A percentile compares a stretch with the other conserved stretches of the same genome.
phyloP scores from a whole-genome alignment of 2,329 filamentous ascomycete species.

The Boeremia exigua region DNA sequence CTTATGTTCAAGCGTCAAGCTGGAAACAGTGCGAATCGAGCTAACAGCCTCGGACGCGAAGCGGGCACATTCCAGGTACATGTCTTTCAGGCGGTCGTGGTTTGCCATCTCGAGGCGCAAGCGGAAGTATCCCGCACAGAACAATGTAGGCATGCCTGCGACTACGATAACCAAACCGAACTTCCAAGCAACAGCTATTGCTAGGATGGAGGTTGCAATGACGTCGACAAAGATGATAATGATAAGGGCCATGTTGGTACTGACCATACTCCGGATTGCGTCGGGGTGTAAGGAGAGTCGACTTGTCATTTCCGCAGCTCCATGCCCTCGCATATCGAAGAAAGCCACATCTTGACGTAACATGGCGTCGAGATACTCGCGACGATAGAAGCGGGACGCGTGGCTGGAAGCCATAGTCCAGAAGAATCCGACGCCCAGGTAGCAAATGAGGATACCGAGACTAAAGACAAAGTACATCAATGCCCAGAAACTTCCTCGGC shows the following conservation, averaged over 20 bases:
- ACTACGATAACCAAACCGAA: background rate
- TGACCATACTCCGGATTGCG: background rate
- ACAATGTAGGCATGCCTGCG: background rate
- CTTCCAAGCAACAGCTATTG: background rate
- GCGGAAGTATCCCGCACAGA: background rate
- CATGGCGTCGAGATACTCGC: background rate
- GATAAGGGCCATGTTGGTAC: background rate
- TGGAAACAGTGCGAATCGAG: slow-evolving; percentile 91
- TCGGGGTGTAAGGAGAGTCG: background rate
- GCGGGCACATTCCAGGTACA: no score
- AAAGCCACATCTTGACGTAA: background rate
- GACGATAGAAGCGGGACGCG: no score
- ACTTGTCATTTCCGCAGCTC: background rate
- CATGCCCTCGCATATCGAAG: background rate
- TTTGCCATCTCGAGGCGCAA: no score
- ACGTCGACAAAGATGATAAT: background rate
- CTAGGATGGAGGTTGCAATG: background rate
- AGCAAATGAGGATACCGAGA: background rate
- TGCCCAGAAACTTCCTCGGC: background rate
- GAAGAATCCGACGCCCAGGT: background rate
- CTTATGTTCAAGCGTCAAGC: slow-evolving; percentile 78
- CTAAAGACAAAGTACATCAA: background rate
- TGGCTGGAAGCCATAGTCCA: no score
- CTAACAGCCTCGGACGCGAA: slow-evolving; percentile 93
- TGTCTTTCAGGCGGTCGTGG: no score